Evolutionary conservation across 441 rosid genomes (phyloP).

Genomic region (Gossypium trilobum): DNA sequence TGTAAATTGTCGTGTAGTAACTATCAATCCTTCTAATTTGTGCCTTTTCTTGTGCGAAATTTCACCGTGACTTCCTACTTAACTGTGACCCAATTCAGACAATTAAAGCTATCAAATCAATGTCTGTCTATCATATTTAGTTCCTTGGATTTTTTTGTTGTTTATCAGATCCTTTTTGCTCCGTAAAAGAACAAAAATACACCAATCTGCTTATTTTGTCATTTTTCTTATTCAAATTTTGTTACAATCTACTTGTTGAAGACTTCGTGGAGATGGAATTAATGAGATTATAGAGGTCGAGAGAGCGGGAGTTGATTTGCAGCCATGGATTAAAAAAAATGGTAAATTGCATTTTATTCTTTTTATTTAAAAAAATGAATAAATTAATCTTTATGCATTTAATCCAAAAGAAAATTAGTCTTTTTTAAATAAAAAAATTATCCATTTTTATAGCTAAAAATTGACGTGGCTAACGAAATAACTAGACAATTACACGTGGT

Average conservation of each 20-base stretch:
- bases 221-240: not conserved
- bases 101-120: constrained; percentile 14
- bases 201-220: not conserved
- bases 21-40: not conserved
- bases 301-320: not conserved
- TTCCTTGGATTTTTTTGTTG: not conserved
- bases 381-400: too few species aligned
- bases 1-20: constrained; percentile 27
- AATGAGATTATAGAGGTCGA: not conserved
- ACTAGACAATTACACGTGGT: too few species aligned
- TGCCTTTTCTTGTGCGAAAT: not conserved
- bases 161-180: not conserved
- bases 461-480: too few species aligned
- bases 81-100: not conserved
- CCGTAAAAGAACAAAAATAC: not conserved
- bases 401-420: too few species aligned
- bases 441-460: too few species aligned
- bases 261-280: not conserved
- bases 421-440: too few species aligned
- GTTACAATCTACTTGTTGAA: constrained; percentile 8
- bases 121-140: not conserved
- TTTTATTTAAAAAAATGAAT: too few species aligned
- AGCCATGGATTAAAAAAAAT: too few species aligned
- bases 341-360: too few species aligned
- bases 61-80: not conserved